Base-by-base conservation (phyloP, 2,329 filamentous ascomycete species). In the Trichoderma sp. region DNA sequence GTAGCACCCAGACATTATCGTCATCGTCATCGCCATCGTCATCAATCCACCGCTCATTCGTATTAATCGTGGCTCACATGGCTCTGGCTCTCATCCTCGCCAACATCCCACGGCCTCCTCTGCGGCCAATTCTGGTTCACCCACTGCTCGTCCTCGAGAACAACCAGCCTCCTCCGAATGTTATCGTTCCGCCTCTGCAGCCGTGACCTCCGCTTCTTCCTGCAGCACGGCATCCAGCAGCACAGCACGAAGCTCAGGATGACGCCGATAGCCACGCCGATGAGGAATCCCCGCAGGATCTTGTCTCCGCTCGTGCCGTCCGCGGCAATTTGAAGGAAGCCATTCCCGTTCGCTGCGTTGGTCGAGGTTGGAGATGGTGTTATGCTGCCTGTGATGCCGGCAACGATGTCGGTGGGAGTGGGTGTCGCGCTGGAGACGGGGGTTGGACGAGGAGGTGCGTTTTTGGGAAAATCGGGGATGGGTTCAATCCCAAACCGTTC, bases 151-250 rank as follows among this genome's bases (percentile, higher is more conserved):
- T 54, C 60, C 34, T 64, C 60, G 5, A 54, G 60, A 15, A 54
- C n/a, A 10, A 54, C 60, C 25, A 64, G 15, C n/a, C 60, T 32
- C 17, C 60, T 17, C 9, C 60, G 48, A 1, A 64, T 64, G 15
- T 64, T 54, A 5, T 54, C 60, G 4, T 64, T 64, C 8, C 60
- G 27, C 60, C 60, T 42, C 60, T 54, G 34, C 9, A 64, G 25
- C 69, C 71, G 52, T 67, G 68, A 37, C 71, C 70, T 13, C 12
- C 19, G n/a, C 37, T 13, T 35, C 63, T 69, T 70, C 34, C 69
- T 67, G 45, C 75, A 75, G 61, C 76, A 78, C 34, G 76, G 76
- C 42, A 76, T 72, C 77, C 77, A 78, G 65, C 77, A 78, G 67
- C 77, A 77, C 34, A 76, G 67, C 52, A 77, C 70, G 63, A 76